phyloP scores from a whole-genome alignment of 306 rosid genomes.

The Cicer yamashitae region DNA sequence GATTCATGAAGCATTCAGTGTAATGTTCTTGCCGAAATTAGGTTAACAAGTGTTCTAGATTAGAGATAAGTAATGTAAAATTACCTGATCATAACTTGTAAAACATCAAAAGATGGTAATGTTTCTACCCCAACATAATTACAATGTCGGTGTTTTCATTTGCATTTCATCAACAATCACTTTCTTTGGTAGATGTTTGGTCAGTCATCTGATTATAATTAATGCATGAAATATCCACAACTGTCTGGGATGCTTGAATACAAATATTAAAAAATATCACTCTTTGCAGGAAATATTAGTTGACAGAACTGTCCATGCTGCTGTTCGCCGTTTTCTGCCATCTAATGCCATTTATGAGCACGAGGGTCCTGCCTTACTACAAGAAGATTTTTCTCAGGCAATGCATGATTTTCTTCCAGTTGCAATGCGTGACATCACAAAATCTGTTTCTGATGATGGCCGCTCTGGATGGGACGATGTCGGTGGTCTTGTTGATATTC shows the following conservation, averaged over 20 bases:
- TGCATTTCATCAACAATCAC: slow-evolving; percentile 9
- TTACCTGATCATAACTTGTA: slow-evolving; percentile 21
- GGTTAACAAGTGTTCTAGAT: slow-evolving; percentile 26
- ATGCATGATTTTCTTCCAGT: slow-evolving; percentile 93
- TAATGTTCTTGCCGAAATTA: slow-evolving; percentile 35
- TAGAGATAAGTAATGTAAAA: slow-evolving; percentile 36
- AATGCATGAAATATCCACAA: slow-evolving; percentile 21
- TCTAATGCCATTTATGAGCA: slow-evolving; percentile 48
- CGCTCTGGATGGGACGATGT: slow-evolving; percentile 97
- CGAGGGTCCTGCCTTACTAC: slow-evolving; percentile 66
- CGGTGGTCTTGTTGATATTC: slow-evolving; percentile 90
- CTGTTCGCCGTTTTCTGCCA: slow-evolving; percentile 77
- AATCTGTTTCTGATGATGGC: slow-evolving; percentile 74
- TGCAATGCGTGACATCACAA: slow-evolving; percentile 93
- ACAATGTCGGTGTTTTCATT: not conserved
- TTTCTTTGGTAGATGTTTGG: slow-evolving; percentile 33
- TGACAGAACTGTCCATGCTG: slow-evolving; percentile 92
- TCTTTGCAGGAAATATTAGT: slow-evolving; percentile 86
- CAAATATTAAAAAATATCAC: slow-evolving; percentile 27
- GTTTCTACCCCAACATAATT: slow-evolving; percentile 28
- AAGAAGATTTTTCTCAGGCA: slow-evolving; percentile 83
- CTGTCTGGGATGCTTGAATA: slow-evolving; percentile 29
- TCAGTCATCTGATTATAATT: slow-evolving; percentile 23
- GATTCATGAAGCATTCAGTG: slow-evolving; percentile 35
- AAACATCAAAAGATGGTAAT: slow-evolving; percentile 27